Percentiles rank a stretch among this genome's conserved stretches.
phyloP scores from a whole-genome alignment of 352 stramenopile genomes.

The Globisporangium middletonii region DNA sequence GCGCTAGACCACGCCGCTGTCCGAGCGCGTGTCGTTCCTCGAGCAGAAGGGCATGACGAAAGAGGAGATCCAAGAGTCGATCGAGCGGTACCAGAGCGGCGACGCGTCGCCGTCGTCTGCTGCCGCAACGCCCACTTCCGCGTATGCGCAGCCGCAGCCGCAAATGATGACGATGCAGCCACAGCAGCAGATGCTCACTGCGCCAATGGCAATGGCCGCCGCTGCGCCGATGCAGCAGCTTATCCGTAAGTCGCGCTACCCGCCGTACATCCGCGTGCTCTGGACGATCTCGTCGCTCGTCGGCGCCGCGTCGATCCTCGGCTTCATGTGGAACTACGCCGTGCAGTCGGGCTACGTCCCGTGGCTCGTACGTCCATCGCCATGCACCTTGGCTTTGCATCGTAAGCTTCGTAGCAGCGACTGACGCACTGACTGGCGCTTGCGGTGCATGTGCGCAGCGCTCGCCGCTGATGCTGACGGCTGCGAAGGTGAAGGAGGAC shows the following conservation, averaged over 20 bases:
- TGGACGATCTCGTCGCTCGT: conserved; percentile 70
- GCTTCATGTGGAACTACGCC: conserved; percentile 74
- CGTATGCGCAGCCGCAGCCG: conserved; percentile 10
- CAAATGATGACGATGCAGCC: conserved; percentile 8
- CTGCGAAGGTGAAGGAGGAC: conserved; percentile 39
- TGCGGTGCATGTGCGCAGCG: conserved; percentile 15
- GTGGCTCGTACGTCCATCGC: conserved; percentile 39
- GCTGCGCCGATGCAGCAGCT: conserved; percentile 43
- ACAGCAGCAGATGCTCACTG: conserved; percentile 17
- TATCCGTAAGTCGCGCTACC: conserved; percentile 28
- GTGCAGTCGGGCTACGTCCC: conserved; percentile 60
- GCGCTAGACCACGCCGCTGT: conserved; percentile 53
- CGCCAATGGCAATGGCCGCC: conserved; percentile 45
- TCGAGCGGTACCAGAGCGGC: conserved; percentile 53
- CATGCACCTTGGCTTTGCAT: not conserved
- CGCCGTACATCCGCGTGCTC: conserved; percentile 53
- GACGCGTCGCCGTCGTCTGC: not conserved
- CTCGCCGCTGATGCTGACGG: conserved; percentile 35
- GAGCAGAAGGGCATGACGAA: conserved; percentile 80
- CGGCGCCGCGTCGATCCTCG: conserved; percentile 58
- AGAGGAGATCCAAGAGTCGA: conserved; percentile 74
- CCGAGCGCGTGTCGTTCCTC: conserved; percentile 70
- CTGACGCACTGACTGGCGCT: not conserved
- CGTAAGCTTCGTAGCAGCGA: not conserved
- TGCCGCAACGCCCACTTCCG: not conserved